phyloP scores from a whole-genome alignment of 1,284 basidiomycete genomes.

The Rhodotorula sp. region DNA sequence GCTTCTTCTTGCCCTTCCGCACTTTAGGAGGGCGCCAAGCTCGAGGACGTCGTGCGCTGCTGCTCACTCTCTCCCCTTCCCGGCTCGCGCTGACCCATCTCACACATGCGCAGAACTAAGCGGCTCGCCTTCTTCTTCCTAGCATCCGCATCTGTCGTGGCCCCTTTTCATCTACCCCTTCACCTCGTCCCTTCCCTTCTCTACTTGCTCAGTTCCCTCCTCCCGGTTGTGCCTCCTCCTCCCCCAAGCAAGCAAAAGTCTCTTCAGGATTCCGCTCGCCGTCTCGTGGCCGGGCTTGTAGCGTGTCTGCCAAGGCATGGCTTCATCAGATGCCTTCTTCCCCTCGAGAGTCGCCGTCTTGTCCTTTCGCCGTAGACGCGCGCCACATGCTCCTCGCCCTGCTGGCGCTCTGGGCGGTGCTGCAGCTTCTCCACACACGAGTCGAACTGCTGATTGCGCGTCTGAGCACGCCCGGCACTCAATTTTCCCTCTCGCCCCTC shows the following conservation, averaged over 20 bases:
- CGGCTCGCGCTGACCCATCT: not conserved
- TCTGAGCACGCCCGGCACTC: not conserved
- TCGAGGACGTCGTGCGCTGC: conserved; percentile 29
- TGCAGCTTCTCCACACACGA: not conserved
- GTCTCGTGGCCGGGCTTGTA: too few species aligned
- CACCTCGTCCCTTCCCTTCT: not conserved
- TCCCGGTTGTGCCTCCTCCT: not conserved
- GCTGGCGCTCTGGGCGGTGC: not conserved
- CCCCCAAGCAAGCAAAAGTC: too few species aligned
- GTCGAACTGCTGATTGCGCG: too few species aligned
- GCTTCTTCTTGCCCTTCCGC: too few species aligned
- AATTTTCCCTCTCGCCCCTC: conserved; percentile 6
- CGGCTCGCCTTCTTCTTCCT: not conserved
- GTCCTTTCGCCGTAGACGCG: not conserved
- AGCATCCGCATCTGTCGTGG: not conserved
- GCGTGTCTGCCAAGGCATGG: too few species aligned
- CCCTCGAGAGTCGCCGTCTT: not conserved
- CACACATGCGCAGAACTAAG: conserved; percentile 8
- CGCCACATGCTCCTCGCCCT: conserved; percentile 1
- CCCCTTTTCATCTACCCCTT: not conserved
- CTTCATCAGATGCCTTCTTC: too few species aligned
- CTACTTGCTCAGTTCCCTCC: not conserved
- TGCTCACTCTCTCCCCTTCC: too few species aligned
- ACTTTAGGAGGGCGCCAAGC: conserved; percentile 9
- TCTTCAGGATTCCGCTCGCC: too few species aligned